phyloP scores from a whole-genome alignment of 352 stramenopile genomes.

The Pythium aphanidermatum region DNA sequence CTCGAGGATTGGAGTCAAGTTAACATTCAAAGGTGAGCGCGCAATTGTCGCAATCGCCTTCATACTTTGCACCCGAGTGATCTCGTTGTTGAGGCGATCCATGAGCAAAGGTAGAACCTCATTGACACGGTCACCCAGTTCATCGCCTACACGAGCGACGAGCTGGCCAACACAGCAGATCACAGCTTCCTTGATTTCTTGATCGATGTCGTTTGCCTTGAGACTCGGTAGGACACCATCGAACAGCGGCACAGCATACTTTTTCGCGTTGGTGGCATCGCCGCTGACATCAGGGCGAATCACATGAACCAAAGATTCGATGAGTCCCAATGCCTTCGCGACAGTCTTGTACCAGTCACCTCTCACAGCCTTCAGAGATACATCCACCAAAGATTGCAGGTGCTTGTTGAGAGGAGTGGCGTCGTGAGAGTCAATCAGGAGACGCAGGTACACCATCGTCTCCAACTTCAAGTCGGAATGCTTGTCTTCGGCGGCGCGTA shows the following conservation, averaged over 20 bases:
- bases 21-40: conserved; percentile 75
- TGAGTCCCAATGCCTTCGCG: conserved; percentile 91
- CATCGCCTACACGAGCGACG: conserved; percentile 75
- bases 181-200: conserved; percentile 98
- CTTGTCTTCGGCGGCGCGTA: conserved; percentile 84
- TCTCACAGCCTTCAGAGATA: conserved; percentile 86
- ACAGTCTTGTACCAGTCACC: conserved; percentile 99
- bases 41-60: conserved; percentile 93
- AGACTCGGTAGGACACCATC: conserved; percentile 93
- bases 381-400: conserved; percentile 73
- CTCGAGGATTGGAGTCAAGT: conserved; percentile 90
- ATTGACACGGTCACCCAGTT: conserved; percentile 67
- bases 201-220: conserved; percentile 95
- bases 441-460: conserved; percentile 89
- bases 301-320: conserved; percentile 87
- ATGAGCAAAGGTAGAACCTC: conserved; percentile 91
- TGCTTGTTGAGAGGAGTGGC: conserved; percentile 71
- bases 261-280: conserved; percentile 30
- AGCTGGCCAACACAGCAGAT: conserved; percentile 90
- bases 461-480: conserved; percentile 96
- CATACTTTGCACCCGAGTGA: conserved; percentile 95
- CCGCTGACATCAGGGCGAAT: conserved; percentile 37
- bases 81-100: conserved; percentile 97
- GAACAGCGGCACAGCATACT: conserved; percentile 84
- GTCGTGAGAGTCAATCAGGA: conserved; percentile 91